Evolutionary conservation across 306 rosid genomes (phyloP).

Genomic region (Notholithocarpus densiflorus): DNA sequence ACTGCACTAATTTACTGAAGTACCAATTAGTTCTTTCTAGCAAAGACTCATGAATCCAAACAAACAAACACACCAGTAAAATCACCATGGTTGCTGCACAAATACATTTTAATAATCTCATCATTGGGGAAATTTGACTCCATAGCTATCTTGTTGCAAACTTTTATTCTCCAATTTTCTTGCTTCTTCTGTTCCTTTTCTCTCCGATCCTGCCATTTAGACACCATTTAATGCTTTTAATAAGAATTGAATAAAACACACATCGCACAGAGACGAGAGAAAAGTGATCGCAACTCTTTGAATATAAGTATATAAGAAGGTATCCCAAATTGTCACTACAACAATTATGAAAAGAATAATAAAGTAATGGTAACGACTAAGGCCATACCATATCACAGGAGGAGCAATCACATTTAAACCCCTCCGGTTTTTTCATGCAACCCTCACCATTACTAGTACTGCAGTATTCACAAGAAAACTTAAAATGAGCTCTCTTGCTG

Average conservation of each 20-base stretch:
- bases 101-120: slow-evolving; percentile 66
- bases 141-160: slow-evolving; percentile 59
- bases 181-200: slow-evolving; percentile 53
- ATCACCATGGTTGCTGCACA: slow-evolving; percentile 55
- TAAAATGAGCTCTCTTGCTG: slow-evolving; percentile 58
- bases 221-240: slow-evolving; percentile 10
- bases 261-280: neutral
- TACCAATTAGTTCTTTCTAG: neutral
- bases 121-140: slow-evolving; percentile 68
- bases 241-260: neutral
- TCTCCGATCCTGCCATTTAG: slow-evolving; percentile 57
- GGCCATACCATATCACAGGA: slow-evolving; percentile 62
- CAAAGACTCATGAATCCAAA: neutral
- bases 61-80: slow-evolving; percentile 46
- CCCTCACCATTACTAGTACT: slow-evolving; percentile 36
- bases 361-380: neutral
- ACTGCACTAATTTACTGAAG: neutral
- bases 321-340: neutral
- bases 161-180: slow-evolving; percentile 56
- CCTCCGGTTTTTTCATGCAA: slow-evolving; percentile 64
- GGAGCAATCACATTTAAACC: slow-evolving; percentile 74
- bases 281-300: neutral
- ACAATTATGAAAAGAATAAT: slow-evolving; percentile 1
- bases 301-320: neutral
- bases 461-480: slow-evolving; percentile 61